These are phyloP conservation scores for Lasiodiplodia sp. DNA, from an alignment of 2,329 filamentous ascomycete genomes.

Conservation along the genomic window DNA sequence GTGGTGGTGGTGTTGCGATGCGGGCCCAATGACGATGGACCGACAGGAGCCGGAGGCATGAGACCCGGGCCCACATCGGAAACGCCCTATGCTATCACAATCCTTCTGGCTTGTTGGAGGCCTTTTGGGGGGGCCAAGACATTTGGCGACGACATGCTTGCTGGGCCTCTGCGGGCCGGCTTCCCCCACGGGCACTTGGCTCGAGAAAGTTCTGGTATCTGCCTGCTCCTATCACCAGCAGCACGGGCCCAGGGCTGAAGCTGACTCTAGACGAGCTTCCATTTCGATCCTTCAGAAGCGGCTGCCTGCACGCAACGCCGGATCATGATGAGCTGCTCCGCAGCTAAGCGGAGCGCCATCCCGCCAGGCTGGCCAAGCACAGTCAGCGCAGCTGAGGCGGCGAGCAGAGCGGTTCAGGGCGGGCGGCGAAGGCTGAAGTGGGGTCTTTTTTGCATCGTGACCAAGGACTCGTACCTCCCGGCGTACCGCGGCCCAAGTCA, in stretches of 20 bases:
- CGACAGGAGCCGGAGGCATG: constrained; percentile 14
- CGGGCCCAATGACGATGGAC: not conserved
- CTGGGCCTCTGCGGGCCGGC: not conserved
- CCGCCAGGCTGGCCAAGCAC: constrained; percentile 9
- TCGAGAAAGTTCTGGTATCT: constrained; percentile 5
- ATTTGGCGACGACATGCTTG: not conserved
- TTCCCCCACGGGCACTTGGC: constrained; percentile 7
- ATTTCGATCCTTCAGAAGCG: constrained; percentile 10
- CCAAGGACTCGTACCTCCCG: constrained; percentile 25
- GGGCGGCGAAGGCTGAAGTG: constrained; percentile 9
- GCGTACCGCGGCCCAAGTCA: constrained; percentile 23
- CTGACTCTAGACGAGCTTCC: constrained; percentile 13
- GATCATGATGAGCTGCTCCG: constrained; percentile 21
- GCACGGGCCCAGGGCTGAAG: not conserved
- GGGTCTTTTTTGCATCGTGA: constrained; percentile 22
- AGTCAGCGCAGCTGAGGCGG: constrained; percentile 20
- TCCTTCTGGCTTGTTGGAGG: not conserved
- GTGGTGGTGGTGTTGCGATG: not conserved
- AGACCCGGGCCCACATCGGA: constrained; percentile 15
- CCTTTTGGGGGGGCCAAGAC: not conserved
- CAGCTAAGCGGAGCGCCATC: constrained; percentile 17
- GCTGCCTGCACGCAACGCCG: constrained; percentile 14
- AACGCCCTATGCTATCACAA: constrained; percentile 17
- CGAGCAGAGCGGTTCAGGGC: not conserved
- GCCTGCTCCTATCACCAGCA: not conserved